Base-by-base conservation (phyloP, 768 basidiomycete species). In the Hygrophoropsis aurantiaca region DNA sequence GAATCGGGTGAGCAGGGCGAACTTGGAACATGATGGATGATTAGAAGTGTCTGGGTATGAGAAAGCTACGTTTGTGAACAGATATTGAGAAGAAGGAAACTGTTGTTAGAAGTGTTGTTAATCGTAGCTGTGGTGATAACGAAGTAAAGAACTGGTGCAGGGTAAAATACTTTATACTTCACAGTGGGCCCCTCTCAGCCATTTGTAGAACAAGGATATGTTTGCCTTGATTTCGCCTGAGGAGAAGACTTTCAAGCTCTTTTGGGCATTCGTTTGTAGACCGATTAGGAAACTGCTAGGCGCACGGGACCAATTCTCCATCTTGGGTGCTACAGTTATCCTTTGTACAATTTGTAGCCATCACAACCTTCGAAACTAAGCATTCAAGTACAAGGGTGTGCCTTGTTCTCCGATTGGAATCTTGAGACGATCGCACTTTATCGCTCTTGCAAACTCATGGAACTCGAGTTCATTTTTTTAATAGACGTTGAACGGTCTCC, bases 251-350 rank as follows among this genome's bases (percentile, higher is more conserved):
- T 66, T 63, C 48, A 58, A 50, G 56, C 64, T 16, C 37, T 50
- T 68, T 68, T 68, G 64, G 64, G 49, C 52, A 60, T 9, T 66
- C 59, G 66, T 68, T 66, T 66, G 64, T 66, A 57, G 34, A 54
- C 64, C 32, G 34, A 49, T 66, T 66, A 55, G 61, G 64, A 30
- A 68, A 64, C 11, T 26, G 41, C 32, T 41, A 26, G 25, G 46
- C 50, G 55, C 55, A 59, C 58, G 53, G 58, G 55, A 44, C 18
- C 27, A 11, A 40, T 21, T 13, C 23, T 20, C 19, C 44, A 34
- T 25, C 30, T 19, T 33, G 48, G 42, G 46, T 47, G 54, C 47
- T 49, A 11, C 8, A 20, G 37, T 9, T 8, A 21, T 24, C 13
- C 24, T 40, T 32, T 42, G 48, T 42, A 34, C 46, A 52, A 46